phyloP scores from a whole-genome alignment of 2,329 filamentous ascomycete species.

The Cercospora zeae-maydis region DNA sequence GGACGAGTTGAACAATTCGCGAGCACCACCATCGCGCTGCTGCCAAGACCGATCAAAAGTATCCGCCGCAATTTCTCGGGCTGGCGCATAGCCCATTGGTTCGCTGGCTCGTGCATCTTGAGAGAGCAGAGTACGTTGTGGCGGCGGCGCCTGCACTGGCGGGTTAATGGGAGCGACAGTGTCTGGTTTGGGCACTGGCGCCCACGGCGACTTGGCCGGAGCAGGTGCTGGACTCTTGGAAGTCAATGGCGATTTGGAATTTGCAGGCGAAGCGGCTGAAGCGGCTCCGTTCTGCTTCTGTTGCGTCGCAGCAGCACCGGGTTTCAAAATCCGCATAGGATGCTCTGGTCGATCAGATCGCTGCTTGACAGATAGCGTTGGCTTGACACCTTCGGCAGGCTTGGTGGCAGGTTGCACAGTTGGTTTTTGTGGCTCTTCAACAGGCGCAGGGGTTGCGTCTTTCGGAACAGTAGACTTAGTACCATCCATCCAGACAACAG shows the following conservation, averaged over 20 bases:
- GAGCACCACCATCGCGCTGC: conserved; percentile 61
- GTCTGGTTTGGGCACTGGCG: conserved; percentile 77
- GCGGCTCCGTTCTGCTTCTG: conserved; percentile 35
- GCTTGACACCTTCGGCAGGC: conserved; percentile 28
- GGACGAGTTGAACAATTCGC: conserved; percentile 91
- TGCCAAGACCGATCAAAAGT: conserved; percentile 87
- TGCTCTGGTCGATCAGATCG: conserved; percentile 38
- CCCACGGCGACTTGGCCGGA: conserved; percentile 89
- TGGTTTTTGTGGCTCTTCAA: conserved; percentile 17
- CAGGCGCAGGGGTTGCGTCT: conserved; percentile 30
- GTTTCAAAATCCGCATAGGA: conserved; percentile 50
- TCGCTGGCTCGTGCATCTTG: conserved; percentile 57
- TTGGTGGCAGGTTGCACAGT: conserved; percentile 27
- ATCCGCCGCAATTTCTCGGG: conserved; percentile 87
- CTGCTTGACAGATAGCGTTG: conserved; percentile 33
- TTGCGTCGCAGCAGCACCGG: conserved; percentile 41
- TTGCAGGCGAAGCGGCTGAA: conserved; percentile 56
- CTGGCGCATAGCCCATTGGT: conserved; percentile 51
- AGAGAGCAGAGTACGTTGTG: conserved; percentile 42
- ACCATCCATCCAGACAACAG: conserved; percentile 83
- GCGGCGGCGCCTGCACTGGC: conserved; percentile 42
- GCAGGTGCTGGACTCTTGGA: conserved; percentile 67
- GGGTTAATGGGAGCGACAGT: conserved; percentile 70
- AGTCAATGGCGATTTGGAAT: conserved; percentile 63
- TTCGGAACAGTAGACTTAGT: conserved; percentile 73